Evolutionary conservation across 805 yeast species (phyloP), one percentile per base, ranked within the genome.

Genomic region (Ogataea dorogensis): DNA sequence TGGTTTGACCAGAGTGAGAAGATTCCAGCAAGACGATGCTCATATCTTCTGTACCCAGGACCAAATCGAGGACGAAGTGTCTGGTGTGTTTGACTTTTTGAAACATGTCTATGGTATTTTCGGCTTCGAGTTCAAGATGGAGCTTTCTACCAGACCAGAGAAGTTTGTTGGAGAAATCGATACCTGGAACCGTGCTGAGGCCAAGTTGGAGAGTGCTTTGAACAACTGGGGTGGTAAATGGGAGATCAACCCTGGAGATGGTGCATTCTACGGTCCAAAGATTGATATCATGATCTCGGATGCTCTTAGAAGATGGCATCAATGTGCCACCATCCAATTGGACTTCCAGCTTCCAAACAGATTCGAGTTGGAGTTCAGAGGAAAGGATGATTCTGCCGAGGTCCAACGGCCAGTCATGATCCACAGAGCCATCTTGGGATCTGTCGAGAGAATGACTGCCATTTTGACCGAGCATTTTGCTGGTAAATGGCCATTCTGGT

Each of bases 401-500:
- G 72, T 71, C 51, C 77, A 74, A 40, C 85, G 95, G 65, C 99
- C 99, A 33, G 99, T 93, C 38, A 93, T 93, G 98, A 91, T 93
- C 59, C 99, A 93, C 73, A 86, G 99, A 70, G 99, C 99, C 50
- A 87, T 93, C 50, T 77, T 91, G 60, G 99, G 99, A 51, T 86
- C 96, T 29, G 94, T 93, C 43, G 99, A 93, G 75, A 86, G 99
- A 75, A 89, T 93, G 98, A 86, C 96, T 46, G 98, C 97, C 46
- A 91, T 93, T 54, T 79, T 93, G 65, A 89, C 95, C 42, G 99
- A 93, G 68, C 98, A 93, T 71, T 93, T 74, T 68, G 96, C 89
- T 60, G 99, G 99, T 58, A 93, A 88, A 64, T 93, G 99, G 99
- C 99, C 99, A 58, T 86, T 93, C 76, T 93, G 98, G 98, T 75